Evolutionary conservation across 495 filamentous ascomycete species (phyloP).

Genomic region (Penicillium flavigenum): DNA sequence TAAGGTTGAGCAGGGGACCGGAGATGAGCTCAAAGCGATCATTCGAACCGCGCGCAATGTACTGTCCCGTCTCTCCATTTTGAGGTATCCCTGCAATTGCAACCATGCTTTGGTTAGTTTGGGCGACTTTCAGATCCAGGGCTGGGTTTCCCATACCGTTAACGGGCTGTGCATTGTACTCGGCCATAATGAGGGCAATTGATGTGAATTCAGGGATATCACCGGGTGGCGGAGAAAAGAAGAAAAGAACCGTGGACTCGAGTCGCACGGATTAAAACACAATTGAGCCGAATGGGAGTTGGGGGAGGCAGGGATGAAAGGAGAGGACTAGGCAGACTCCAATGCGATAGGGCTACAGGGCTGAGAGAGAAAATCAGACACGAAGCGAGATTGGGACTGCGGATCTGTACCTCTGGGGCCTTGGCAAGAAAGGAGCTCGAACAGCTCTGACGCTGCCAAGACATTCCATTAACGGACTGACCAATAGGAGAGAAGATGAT

Average conservation of each 20-base stretch:
- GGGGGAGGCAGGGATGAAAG: conserved; percentile 1
- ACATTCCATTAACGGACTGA: background rate
- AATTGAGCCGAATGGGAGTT: background rate
- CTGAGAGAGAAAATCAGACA: conserved; percentile 16
- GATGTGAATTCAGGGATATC: conserved; percentile 11
- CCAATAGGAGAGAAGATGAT: conserved; percentile 10
- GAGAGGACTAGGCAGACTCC: conserved; percentile 12
- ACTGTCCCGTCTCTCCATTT: conserved; percentile 21
- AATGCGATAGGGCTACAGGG: conserved; percentile 30
- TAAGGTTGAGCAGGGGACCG: conserved; percentile 82
- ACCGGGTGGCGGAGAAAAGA: background rate
- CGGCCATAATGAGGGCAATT: conserved; percentile 17
- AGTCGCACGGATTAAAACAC: conserved; percentile 16
- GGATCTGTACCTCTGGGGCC: conserved; percentile 16
- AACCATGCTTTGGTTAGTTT: background rate
- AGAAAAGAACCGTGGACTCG: conserved; percentile 9
- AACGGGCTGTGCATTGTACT: conserved; percentile 12
- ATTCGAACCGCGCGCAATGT: conserved; percentile 10
- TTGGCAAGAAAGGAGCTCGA: conserved; percentile 12
- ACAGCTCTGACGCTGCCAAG: conserved; percentile 29
- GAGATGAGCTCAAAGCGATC: conserved; percentile 53
- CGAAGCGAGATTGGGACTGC: conserved; percentile 21
- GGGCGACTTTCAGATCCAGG: background rate
- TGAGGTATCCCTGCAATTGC: conserved; percentile 12
- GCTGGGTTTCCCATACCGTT: conserved; percentile 14